Evolutionary conservation across 2,329 filamentous ascomycete genomes (phyloP), one percentile per base, ranked within the genome.

Genomic region (Alternaria conjuncta): DNA sequence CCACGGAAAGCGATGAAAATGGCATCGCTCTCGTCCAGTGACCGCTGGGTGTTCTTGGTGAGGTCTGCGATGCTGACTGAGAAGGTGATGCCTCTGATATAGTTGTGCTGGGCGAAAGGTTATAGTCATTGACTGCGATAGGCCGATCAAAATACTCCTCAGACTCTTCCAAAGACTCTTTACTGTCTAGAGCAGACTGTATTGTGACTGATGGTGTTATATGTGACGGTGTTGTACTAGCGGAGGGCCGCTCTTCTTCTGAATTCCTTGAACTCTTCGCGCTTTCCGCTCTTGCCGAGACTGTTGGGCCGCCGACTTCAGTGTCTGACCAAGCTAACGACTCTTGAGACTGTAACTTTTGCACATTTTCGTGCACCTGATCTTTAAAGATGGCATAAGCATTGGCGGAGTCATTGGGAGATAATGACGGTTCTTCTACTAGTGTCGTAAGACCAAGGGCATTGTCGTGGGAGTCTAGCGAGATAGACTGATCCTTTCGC

Each of bases 121-220:
- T 21, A 4, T 2, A 21, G 18, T 44, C 18, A 21, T 44, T 2
- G 20, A 2, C 43, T 6, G 43, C 2, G 2, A 44, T 44, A 1
- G 20, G 43, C 43, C 20, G 2, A 2, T 44, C 18, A 2, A 44
- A 44, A 44, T 13, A 44, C 3, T 21, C 43, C 2, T 20, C 43
- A 13, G 43, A 2, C 6, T 44, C 43, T 12, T 20, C 0, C 0
- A 44, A 18, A 13, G 43, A 21, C 0, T 7, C 26, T 30, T 0
- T 30, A 18, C n/a, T 15, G 18, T 6, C 26, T 15, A 18, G 4
- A 21, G 1, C 7, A 2, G n/a, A 30, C 3, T 2, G 6, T 4
- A 30, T 2, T 1, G 11, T 30, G 2, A 2, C 18, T 20, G 9
- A 13, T 49, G 1, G 2, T 3, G 11, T 18, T 4, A 1, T 15